Evolutionary conservation across 306 rosid genomes (phyloP).

Genomic region (Dryas alaskensis): DNA sequence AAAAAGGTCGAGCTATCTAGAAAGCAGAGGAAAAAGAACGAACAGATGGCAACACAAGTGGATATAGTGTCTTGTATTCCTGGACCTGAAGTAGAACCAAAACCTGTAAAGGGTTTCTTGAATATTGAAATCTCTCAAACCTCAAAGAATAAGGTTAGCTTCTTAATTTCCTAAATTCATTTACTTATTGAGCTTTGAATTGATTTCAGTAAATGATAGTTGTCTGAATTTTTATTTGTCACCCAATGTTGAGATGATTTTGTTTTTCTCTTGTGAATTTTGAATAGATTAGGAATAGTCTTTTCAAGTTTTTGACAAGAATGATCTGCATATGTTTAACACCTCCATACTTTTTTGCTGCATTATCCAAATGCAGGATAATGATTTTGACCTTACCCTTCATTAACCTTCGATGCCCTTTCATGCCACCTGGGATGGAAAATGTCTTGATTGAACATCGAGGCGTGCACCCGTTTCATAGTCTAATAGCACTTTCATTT

Average conservation of each 20-base stretch:
- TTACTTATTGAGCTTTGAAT: not conserved
- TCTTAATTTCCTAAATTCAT: not conserved
- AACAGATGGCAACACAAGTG: slow-evolving; percentile 36
- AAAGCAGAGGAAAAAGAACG: slow-evolving; percentile 66
- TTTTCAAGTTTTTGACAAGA: not conserved
- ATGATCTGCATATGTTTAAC: not conserved
- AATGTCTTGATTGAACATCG: not conserved
- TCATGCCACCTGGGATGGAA: not conserved
- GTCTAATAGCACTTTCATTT: not conserved
- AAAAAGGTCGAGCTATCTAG: slow-evolving; percentile 53
- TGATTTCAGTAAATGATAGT: not conserved
- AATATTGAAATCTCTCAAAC: slow-evolving; percentile 31
- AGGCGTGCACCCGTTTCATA: not conserved
- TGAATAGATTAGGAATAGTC: not conserved
- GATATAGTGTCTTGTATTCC: slow-evolving; percentile 41
- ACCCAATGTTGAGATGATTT: not conserved
- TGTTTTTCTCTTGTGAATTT: not conserved
- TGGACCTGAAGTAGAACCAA: slow-evolving; percentile 39
- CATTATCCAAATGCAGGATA: not conserved
- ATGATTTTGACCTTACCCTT: not conserved
- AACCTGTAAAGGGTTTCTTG: slow-evolving; percentile 41
- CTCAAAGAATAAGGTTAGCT: slow-evolving; percentile 54
- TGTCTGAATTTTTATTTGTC: not conserved
- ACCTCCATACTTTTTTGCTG: not conserved
- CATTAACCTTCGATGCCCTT: not conserved